Percentiles rank a stretch among this genome's conserved stretches.
These are phyloP conservation scores for Metschnikowia cerradonensis DNA, from an alignment of 805 yeast genomes.

Conservation along the genomic window DNA sequence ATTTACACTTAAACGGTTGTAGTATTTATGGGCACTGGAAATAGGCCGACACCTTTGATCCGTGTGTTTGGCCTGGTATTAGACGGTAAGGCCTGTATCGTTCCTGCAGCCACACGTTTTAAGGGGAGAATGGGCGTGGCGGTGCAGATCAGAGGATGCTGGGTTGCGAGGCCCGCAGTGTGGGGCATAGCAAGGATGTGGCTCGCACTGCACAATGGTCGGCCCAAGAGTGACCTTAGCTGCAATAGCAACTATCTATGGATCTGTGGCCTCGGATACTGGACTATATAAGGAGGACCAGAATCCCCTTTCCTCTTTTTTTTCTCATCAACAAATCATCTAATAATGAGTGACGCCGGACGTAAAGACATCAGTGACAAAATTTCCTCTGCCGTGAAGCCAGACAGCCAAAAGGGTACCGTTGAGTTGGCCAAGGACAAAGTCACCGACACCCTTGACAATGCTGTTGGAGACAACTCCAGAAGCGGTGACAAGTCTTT, in stretches of 20 bases:
- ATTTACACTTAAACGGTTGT: too few species aligned
- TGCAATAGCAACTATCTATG: neutral
- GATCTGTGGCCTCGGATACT: neutral
- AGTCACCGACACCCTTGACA: conserved; percentile 35
- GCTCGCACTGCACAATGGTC: conserved; percentile 7
- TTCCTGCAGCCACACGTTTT: neutral
- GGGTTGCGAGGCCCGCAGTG: neutral
- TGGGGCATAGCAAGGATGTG: conserved; percentile 1
- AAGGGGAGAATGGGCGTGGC: neutral
- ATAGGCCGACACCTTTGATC: too few species aligned
- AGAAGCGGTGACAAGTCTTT: conserved; percentile 35
- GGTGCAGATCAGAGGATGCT: neutral
- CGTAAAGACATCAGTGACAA: conserved; percentile 41
- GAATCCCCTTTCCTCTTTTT: neutral
- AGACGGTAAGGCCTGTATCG: neutral
- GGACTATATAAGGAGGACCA: conserved; percentile 8
- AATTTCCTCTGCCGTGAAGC: conserved; percentile 34
- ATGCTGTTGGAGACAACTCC: conserved; percentile 34
- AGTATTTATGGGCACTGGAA: too few species aligned
- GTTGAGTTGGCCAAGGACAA: conserved; percentile 36
- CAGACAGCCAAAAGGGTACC: conserved; percentile 40
- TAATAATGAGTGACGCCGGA: conserved; percentile 39
- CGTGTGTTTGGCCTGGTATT: too few species aligned
- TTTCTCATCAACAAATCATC: conserved; percentile 2
- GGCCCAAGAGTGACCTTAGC: neutral